Evolutionary conservation across 768 basidiomycete genomes (phyloP), one percentile per base, ranked within the genome.

Genomic region (Auriscalpium microsporum): DNA sequence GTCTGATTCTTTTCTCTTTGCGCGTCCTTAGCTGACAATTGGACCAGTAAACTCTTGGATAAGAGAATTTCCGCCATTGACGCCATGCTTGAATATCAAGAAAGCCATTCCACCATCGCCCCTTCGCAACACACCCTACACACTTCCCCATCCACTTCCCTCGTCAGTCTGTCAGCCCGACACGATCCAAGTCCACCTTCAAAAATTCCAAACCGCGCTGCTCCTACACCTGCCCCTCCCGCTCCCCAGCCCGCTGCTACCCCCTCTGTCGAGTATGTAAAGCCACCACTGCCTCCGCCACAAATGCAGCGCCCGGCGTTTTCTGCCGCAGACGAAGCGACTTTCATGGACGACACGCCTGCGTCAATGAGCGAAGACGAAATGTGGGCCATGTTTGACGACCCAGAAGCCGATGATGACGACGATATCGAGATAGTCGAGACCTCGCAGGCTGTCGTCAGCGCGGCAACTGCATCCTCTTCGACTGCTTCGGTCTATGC

Each of bases 381-480:
- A 10, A 72, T 76, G 36, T 83, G 80, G 76, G 59, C 80, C n/a
- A 76, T 76, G 34, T 54, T 59, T 37, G n/a, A 45, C 33, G 64
- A 75, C 17, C 57, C 69, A 5, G 64, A 71, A 71, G 35, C 48
- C 60, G 33, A 33, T 62, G 63, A 58, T 16, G 70, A 68, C 45
- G 62, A 66, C 8, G 63, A 57, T 52, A 40, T 54, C 16, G 56
- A 60, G 19, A 21, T 42, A 2, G 11, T 60, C 23, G n/a, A 48
- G 13, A 28, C 16, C 21, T 48, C 52, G 28, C 28, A 28, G 28
- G 51, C 58, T 10, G 59, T 58, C 35, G 51, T 48, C 45, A 45
- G 51, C 42, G 48, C 52, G 11, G 48, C 50, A 17, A 36, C 40
- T 11, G 48, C 56, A n/a, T 17, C 16, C 4, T 60, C 53, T 28